These are phyloP conservation scores for Emergomyces orientalis DNA, from an alignment of 2,329 filamentous ascomycete species.

Conservation along the genomic window DNA sequence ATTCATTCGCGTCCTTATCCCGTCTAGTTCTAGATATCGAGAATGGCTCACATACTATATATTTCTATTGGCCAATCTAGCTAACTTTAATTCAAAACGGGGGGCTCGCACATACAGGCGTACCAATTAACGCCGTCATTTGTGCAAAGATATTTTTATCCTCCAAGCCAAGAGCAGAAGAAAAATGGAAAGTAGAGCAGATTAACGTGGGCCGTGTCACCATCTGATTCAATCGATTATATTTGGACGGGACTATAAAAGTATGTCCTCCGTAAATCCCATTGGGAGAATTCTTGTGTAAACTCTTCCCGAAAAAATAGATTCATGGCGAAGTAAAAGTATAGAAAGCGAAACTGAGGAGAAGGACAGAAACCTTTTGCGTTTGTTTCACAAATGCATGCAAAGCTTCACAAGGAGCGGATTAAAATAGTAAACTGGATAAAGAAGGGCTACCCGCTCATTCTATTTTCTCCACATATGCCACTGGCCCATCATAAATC, in stretches of 20 bases:
- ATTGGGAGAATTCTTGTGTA: too few species aligned
- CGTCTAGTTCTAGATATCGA: too few species aligned
- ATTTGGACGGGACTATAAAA: neutral
- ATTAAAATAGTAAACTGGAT: neutral
- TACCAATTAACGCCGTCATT: neutral
- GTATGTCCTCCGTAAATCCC: too few species aligned
- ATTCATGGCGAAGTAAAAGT: too few species aligned
- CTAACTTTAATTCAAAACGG: neutral
- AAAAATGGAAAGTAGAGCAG: neutral
- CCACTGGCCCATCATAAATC: conserved; percentile 15
- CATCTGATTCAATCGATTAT: neutral
- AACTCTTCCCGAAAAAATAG: too few species aligned
- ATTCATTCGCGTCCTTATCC: too few species aligned
- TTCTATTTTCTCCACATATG: conserved; percentile 11
- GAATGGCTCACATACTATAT: neutral
- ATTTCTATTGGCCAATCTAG: neutral
- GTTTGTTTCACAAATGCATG: neutral
- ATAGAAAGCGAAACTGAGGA: neutral
- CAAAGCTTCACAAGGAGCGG: neutral
- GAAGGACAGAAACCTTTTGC: neutral
- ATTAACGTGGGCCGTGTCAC: neutral
- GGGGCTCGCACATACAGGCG: too few species aligned
- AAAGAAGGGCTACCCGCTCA: neutral
- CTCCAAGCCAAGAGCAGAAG: neutral
- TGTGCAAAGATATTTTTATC: neutral